A percentile compares a stretch with the other conserved stretches of the same genome.
Conservation (phyloP, 345 rosid genomes). For the Lepidium africanum region DNA sequence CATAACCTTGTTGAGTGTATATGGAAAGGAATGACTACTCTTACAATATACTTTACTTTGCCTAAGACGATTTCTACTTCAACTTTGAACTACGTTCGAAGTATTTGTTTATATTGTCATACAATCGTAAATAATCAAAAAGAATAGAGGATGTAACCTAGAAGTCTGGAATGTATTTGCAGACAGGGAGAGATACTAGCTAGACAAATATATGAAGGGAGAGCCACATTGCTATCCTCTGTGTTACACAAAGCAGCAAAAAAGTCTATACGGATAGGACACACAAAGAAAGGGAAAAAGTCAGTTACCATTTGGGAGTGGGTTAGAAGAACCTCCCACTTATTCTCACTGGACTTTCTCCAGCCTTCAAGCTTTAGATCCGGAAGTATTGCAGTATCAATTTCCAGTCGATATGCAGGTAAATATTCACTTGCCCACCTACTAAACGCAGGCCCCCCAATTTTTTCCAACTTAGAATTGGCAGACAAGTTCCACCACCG, state of each 20-base stretch:
- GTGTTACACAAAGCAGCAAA: neutral
- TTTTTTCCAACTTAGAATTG: conserved; percentile 47
- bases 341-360: conserved; percentile 45
- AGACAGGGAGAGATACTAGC: neutral
- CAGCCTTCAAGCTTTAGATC: conserved; percentile 77
- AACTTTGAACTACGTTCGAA: neutral
- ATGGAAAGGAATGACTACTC: neutral
- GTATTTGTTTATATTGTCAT: neutral
- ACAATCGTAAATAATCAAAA: neutral
- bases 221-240: neutral
- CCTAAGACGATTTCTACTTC: neutral
- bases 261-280: neutral
- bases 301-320: conserved; percentile 82
- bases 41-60: neutral
- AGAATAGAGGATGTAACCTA: neutral
- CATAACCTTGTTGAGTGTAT: neutral
- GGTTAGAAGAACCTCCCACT: conserved; percentile 78
- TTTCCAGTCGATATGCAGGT: conserved; percentile 60
- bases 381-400: conserved; percentile 41
- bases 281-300: neutral
- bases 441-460: conserved; percentile 70
- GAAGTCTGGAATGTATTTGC: neutral
- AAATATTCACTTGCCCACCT: conserved; percentile 65
- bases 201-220: neutral
- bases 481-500: conserved; percentile 53